Base-by-base conservation (phyloP, 2,329 filamentous ascomycete species). In the Cercospora nicotianae region DNA sequence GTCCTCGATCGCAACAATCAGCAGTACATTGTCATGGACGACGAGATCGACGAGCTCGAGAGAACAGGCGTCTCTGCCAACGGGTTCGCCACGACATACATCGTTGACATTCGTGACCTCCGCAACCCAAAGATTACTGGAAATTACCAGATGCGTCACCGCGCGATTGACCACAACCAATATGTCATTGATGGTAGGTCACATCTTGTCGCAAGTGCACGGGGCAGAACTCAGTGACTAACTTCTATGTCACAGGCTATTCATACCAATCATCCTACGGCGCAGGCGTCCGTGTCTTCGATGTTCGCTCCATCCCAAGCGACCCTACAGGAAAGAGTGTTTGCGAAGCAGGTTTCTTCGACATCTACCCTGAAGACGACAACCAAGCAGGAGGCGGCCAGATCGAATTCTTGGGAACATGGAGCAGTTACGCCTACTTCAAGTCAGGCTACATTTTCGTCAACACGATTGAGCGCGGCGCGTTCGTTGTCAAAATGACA, bases 401-500 rank as follows among this genome's bases (percentile, higher is more conserved):
- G 3, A 79, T 83, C 12, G 69, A 69, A 8, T 74, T 64, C 60
- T 23, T 67, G 36, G 83, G 82, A 3, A 81, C 81, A 1, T 86
- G 84, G 84, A 82, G 79, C 26, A 79, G 79, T 58, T 86, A 84
- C 67, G 81, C 82, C 1, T 82, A 76, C 70, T 86, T 85, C 74
- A 80, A 80, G 73, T 81, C 79, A 0, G 84, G 84, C 1, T 81
- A 81, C 71, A 81, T 86, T 67, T 79, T 85, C 10, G 75, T 86
- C 69, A 85, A 86, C 76, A 83, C 80, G 3, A 86, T 85, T 63
- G 84, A 86, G 76, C 77, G 83, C 6, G 84, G 84, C 63, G 79
- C 80, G 5, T 86, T 82, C 57, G 79, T 82, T 6, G 77, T 86
- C 10, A 85, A 84, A 77, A 64, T 67, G 66, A 68, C 61, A 33